These are phyloP conservation scores for Pseudoperonospora humuli DNA, from an alignment of 352 stramenopile genomes.

Conservation along the genomic window DNA sequence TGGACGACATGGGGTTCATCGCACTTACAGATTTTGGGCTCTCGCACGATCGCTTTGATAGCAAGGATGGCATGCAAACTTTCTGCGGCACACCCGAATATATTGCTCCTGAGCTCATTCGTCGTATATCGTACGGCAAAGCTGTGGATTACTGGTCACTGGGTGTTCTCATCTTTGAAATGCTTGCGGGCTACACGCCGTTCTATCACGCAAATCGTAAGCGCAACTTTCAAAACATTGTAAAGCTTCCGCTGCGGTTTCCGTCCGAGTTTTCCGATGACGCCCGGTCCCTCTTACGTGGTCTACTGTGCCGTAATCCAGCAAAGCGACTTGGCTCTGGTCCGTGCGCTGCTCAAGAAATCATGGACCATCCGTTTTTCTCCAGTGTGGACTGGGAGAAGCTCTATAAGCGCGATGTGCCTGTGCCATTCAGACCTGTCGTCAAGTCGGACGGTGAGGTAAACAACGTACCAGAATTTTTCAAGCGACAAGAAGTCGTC, in stretches of 20 bases:
- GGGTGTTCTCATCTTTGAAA: conserved; percentile 80
- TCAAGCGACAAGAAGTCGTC: conserved; percentile 68
- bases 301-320: conserved; percentile 68
- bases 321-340: conserved; percentile 66
- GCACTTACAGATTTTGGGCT: conserved; percentile 87
- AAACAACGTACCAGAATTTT: conserved; percentile 75
- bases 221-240: conserved; percentile 85
- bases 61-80: conserved; percentile 70
- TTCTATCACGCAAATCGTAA: conserved; percentile 76
- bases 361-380: conserved; percentile 85
- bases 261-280: conserved; percentile 72
- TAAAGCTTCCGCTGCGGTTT: conserved; percentile 63
- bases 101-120: conserved; percentile 76
- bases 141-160: conserved; percentile 87
- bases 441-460: conserved; percentile 66
- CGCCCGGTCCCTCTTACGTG: conserved; percentile 61
- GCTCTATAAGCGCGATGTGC: conserved; percentile 66
- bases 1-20: conserved; percentile 80
- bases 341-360: conserved; percentile 56
- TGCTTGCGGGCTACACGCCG: conserved; percentile 71
- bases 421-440: conserved; percentile 54
- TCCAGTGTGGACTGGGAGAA: conserved; percentile 62
- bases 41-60: conserved; percentile 68
- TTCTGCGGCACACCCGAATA: conserved; percentile 84
- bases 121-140: conserved; percentile 61